These are phyloP conservation scores for Neurospora tetrasperma DNA, from an alignment of 495 filamentous ascomycete species.

Conservation along the genomic window DNA sequence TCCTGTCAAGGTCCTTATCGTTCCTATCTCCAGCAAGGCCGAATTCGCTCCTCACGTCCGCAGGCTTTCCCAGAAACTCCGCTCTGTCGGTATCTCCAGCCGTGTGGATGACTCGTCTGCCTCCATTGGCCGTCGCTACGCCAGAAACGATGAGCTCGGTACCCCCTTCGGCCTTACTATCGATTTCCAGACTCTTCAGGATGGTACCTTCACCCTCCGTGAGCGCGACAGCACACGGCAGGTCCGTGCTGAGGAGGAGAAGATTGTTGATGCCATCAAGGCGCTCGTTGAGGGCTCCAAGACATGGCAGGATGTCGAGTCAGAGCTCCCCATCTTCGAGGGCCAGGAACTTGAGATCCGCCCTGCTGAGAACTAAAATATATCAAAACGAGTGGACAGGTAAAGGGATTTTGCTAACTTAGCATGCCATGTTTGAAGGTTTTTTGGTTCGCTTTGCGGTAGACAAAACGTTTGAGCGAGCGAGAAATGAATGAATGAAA, in stretches of 20 bases:
- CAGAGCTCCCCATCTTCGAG: slow-evolving; percentile 51
- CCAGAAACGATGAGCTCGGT: slow-evolving; percentile 64
- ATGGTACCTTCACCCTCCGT: slow-evolving; percentile 58
- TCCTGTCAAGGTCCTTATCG: slow-evolving; percentile 67
- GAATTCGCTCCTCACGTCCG: slow-evolving; percentile 49
- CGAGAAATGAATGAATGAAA: not conserved
- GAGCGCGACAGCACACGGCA: slow-evolving; percentile 65
- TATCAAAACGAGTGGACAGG: not conserved
- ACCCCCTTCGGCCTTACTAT: slow-evolving; percentile 61
- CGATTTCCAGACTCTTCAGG: slow-evolving; percentile 67
- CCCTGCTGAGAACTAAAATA: not conserved
- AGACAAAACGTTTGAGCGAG: not conserved
- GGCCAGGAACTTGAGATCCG: slow-evolving; percentile 39
- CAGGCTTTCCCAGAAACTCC: slow-evolving; percentile 48
- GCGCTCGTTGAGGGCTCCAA: slow-evolving; percentile 47
- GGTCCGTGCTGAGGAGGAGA: slow-evolving; percentile 53
- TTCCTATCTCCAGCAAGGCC: slow-evolving; percentile 54
- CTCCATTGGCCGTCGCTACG: slow-evolving; percentile 65
- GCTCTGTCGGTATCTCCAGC: slow-evolving; percentile 49
- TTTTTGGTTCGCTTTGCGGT: not conserved
- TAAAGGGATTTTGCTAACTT: not conserved
- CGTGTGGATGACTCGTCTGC: slow-evolving; percentile 58
- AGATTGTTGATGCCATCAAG: slow-evolving; percentile 53
- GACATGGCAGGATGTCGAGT: slow-evolving; percentile 49
- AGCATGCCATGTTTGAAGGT: not conserved